phyloP scores from a whole-genome alignment of 441 rosid species.

The Pelargonium citronellum region DNA sequence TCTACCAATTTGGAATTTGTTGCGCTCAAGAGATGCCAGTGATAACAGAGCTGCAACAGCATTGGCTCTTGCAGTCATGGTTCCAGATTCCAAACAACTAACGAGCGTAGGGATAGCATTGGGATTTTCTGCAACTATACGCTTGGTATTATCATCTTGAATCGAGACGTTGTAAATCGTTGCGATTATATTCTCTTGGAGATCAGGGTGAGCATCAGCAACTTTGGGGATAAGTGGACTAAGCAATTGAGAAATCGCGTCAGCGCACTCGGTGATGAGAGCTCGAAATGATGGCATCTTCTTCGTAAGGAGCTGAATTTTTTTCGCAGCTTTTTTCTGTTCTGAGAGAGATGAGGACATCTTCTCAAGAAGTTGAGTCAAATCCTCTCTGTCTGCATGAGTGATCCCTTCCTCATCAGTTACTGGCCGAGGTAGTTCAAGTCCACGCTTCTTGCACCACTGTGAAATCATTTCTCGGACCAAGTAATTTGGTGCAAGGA shows the following conservation, averaged over 20 bases:
- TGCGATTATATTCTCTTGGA: constrained; percentile 34
- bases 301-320: constrained; percentile 36
- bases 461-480: constrained; percentile 26
- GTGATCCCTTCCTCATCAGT: constrained; percentile 4
- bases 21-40: constrained; percentile 28
- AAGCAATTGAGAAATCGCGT: constrained; percentile 36
- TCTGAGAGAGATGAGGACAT: constrained; percentile 32
- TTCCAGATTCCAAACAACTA: constrained; percentile 34
- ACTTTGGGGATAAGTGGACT: constrained; percentile 21
- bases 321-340: constrained; percentile 38
- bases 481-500: constrained; percentile 36
- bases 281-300: constrained; percentile 24
- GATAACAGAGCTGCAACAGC: constrained; percentile 44
- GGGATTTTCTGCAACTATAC: constrained; percentile 30
- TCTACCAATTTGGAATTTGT: constrained; percentile 32
- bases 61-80: constrained; percentile 37
- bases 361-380: constrained; percentile 30
- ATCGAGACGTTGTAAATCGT: constrained; percentile 39
- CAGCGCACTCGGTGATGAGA: constrained; percentile 21
- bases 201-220: constrained; percentile 25
- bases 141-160: constrained; percentile 31
- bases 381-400: constrained; percentile 16
- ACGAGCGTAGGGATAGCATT: constrained; percentile 34
- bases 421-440: constrained; percentile 14
- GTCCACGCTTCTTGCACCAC: constrained; percentile 28